phyloP scores from a whole-genome alignment of 768 basidiomycete species.

The Suillus clintonianus region DNA sequence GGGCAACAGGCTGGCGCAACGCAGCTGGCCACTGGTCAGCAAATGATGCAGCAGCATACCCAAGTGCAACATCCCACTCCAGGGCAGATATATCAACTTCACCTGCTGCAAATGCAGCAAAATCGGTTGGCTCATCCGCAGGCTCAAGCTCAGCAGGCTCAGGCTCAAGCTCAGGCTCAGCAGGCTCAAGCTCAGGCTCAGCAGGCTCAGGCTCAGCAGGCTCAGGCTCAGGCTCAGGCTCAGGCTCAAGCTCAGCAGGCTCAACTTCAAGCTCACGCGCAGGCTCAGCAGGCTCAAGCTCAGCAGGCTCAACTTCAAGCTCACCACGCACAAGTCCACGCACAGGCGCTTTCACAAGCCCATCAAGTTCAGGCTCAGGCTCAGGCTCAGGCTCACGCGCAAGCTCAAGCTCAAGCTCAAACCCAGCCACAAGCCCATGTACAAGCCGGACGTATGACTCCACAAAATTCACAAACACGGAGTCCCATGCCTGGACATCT shows the following conservation, averaged over 20 bases:
- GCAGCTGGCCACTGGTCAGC: slow-evolving; percentile 9
- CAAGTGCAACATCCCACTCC: slow-evolving; percentile 14
- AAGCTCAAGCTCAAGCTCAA: slow-evolving; percentile 13
- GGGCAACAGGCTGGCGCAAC: slow-evolving; percentile 21
- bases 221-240: slow-evolving; percentile 11
- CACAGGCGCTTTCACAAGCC: too few species aligned
- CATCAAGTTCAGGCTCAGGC: slow-evolving; percentile 19
- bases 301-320: too few species aligned
- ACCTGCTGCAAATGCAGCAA: too few species aligned
- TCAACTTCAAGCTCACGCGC: slow-evolving; percentile 7
- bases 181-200: slow-evolving; percentile 5
- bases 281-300: slow-evolving; percentile 1
- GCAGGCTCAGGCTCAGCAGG: too few species aligned
- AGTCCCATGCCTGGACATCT: slow-evolving; percentile 13
- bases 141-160: slow-evolving; percentile 24
- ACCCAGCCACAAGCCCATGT: slow-evolving; percentile 12
- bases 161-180: slow-evolving; percentile 14
- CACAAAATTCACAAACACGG: slow-evolving; percentile 21
- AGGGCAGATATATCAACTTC: slow-evolving; percentile 18
- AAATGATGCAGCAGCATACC: slow-evolving; percentile 21
- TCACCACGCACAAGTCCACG: slow-evolving; percentile 17
- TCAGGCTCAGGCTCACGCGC: slow-evolving; percentile 17
- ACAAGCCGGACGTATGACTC: slow-evolving; percentile 22
- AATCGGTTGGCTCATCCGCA: too few species aligned
- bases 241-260: slow-evolving; percentile 17